Conservation (phyloP, 2,329 filamentous ascomycete species). For the Tetracladium maxilliforme region DNA sequence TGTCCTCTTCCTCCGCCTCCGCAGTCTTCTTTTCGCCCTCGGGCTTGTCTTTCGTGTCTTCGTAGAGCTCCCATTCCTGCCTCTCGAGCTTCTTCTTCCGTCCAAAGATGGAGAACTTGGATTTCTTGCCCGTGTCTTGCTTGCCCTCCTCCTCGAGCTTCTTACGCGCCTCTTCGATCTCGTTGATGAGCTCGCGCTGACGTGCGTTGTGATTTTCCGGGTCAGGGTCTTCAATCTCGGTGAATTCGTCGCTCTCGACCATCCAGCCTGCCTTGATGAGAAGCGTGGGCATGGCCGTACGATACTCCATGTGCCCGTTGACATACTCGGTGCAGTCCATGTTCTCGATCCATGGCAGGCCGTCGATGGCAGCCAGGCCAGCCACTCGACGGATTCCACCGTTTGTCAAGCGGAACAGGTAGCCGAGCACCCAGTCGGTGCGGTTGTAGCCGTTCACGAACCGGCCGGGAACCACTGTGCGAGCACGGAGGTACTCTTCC, state of each 20-base stretch:
- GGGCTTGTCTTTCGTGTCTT: slow-evolving; percentile 44
- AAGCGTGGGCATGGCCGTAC: slow-evolving; percentile 77
- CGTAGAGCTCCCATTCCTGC: slow-evolving; percentile 89
- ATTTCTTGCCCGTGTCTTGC: slow-evolving; percentile 41
- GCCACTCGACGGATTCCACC: slow-evolving; percentile 84
- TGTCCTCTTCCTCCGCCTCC: slow-evolving; percentile 16
- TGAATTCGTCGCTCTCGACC: slow-evolving; percentile 86
- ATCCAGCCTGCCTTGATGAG: slow-evolving; percentile 81
- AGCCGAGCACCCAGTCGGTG: slow-evolving; percentile 95
- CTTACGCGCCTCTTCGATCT: slow-evolving; percentile 88
- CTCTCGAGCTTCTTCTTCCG: slow-evolving; percentile 70
- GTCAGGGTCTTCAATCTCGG: slow-evolving; percentile 92
- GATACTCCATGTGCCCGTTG: slow-evolving; percentile 92
- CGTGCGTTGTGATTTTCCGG: slow-evolving; percentile 80
- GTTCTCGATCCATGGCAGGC: slow-evolving; percentile 73
- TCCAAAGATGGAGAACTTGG: slow-evolving; percentile 61
- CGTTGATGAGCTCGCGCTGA: slow-evolving; percentile 85
- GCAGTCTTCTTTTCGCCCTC: slow-evolving; percentile 6
- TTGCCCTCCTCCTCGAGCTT: slow-evolving; percentile 70
- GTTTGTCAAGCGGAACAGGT: slow-evolving; percentile 86
- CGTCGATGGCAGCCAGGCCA: slow-evolving; percentile 64
- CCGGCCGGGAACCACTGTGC: slow-evolving; percentile 76
- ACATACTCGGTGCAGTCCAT: slow-evolving; percentile 76
- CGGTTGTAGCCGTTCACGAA: slow-evolving; percentile 90
- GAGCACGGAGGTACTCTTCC: slow-evolving; percentile 72